Conservation (phyloP, 306 rosid genomes). For the Medicago ruthenica region DNA sequence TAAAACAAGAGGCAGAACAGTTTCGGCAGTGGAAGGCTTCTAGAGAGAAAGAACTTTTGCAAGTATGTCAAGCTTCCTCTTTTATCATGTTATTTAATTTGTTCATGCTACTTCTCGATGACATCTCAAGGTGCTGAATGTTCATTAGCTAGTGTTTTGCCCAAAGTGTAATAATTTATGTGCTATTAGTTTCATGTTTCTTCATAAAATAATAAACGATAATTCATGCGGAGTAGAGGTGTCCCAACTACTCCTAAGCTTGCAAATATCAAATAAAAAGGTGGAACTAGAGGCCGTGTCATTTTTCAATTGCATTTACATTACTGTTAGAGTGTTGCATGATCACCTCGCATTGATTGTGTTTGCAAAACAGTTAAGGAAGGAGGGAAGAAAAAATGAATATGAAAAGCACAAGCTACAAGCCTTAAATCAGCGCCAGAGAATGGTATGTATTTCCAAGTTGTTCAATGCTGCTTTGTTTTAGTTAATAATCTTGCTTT, state of each 20-base stretch:
- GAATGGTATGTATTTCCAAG: conserved; percentile 69
- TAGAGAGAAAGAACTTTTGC: conserved; percentile 97
- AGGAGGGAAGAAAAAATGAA: conserved; percentile 99
- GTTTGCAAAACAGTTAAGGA: conserved; percentile 68
- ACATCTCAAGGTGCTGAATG: conserved; percentile 33
- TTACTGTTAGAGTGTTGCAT: conserved; percentile 27
- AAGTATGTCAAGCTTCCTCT: conserved; percentile 60
- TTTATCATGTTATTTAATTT: conserved; percentile 28
- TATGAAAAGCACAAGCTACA: conserved; percentile 99
- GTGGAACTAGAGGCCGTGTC: conserved; percentile 13
- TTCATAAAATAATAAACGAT: conserved; percentile 8
- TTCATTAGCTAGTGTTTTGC: conserved; percentile 20
- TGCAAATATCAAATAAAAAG: conserved; percentile 22
- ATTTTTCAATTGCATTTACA: conserved; percentile 23
- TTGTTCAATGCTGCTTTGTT: conserved; percentile 34
- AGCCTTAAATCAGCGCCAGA: conserved; percentile 98
- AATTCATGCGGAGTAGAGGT: background rate
- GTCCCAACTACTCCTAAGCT: conserved; percentile 29
- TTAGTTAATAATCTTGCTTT: conserved; percentile 34
- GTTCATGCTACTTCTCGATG: conserved; percentile 3
- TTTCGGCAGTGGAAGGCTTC: conserved; percentile 99
- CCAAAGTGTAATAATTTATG: conserved; percentile 22
- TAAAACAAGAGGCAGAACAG: conserved; percentile 99
- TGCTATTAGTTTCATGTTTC: conserved; percentile 30
- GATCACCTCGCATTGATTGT: conserved; percentile 40